Evolutionary conservation across 2,329 filamentous ascomycete genomes (phyloP).

Genomic region (Talaromyces sp.): DNA sequence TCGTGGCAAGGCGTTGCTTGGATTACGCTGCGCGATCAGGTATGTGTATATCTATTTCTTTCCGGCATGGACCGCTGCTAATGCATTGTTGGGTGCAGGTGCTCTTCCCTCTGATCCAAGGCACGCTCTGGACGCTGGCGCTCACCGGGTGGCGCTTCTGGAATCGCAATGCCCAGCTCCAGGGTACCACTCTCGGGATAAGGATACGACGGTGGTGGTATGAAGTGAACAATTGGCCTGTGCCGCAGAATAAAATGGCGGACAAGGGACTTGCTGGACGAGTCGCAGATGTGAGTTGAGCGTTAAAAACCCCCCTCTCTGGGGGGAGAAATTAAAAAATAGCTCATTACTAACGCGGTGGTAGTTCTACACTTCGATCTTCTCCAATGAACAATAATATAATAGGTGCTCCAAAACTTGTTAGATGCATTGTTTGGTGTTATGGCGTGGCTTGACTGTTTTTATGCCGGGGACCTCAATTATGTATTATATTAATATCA

Average conservation of each 20-base stretch:
- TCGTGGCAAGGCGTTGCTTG: slow-evolving; percentile 73
- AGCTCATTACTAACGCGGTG: not conserved
- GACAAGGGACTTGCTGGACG: slow-evolving; percentile 7
- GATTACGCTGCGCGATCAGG: slow-evolving; percentile 87
- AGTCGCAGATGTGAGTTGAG: slow-evolving; percentile 33
- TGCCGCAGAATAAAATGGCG: slow-evolving; percentile 32
- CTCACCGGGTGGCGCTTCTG: slow-evolving; percentile 85
- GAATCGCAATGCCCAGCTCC: slow-evolving; percentile 74
- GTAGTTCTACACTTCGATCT: slow-evolving; percentile 11
- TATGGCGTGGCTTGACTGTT: not conserved
- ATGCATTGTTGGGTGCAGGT: slow-evolving; percentile 49
- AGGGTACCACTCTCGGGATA: slow-evolving; percentile 71
- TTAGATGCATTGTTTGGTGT: not conserved
- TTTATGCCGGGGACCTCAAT: not conserved
- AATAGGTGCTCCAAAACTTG: not conserved
- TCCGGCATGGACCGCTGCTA: not conserved
- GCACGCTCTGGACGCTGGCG: slow-evolving; percentile 79
- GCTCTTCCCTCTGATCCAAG: slow-evolving; percentile 80
- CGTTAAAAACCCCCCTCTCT: not conserved
- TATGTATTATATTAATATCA: not conserved
- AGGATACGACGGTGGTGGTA: slow-evolving; percentile 90
- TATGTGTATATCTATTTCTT: not conserved
- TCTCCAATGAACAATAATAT: slow-evolving; percentile 10
- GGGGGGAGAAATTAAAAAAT: not conserved
- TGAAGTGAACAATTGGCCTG: slow-evolving; percentile 81